Conservation (phyloP, 371 early-diverging fungal genomes). For the Paraphysoderma sedebokerense region DNA sequence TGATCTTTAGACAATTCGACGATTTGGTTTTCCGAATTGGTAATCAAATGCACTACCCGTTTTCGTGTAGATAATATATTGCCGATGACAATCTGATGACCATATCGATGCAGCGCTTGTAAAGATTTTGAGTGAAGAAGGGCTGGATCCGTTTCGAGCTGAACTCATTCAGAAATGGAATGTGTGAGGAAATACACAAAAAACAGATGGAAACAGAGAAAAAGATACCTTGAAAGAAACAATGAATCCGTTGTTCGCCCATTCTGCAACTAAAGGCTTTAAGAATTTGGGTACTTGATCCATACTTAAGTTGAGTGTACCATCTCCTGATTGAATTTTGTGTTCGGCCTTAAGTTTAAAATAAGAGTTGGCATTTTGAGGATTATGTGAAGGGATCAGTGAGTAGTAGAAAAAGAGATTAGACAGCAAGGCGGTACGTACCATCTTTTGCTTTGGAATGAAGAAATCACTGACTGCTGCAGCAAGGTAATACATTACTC, state of each 20-base stretch:
- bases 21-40: conserved; percentile 28
- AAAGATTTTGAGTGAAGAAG: conserved; percentile 66
- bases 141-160: conserved; percentile 81
- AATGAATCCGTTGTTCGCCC: conserved; percentile 71
- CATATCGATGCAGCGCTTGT: conserved; percentile 64
- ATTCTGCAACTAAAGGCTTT: conserved; percentile 74
- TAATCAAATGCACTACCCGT: conserved; percentile 56
- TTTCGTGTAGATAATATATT: conserved; percentile 84
- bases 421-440: conserved; percentile 11
- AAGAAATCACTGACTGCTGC: conserved; percentile 97
- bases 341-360: conserved; percentile 43
- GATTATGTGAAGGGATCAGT: no score
- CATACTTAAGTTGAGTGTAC: conserved; percentile 61
- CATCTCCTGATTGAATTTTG: conserved; percentile 88
- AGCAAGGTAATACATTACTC: conserved; percentile 83
- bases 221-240: conserved; percentile 80
- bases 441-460: conserved; percentile 78
- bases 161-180: background rate
- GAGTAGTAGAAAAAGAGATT: background rate
- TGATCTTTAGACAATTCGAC: conserved; percentile 48
- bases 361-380: background rate
- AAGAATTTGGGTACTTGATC: conserved; percentile 95
- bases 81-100: conserved; percentile 93
- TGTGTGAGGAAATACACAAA: background rate
- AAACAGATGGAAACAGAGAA: background rate